Conservation (phyloP, 2,329 filamentous ascomycete species). For the Mollisia scopiformis region DNA sequence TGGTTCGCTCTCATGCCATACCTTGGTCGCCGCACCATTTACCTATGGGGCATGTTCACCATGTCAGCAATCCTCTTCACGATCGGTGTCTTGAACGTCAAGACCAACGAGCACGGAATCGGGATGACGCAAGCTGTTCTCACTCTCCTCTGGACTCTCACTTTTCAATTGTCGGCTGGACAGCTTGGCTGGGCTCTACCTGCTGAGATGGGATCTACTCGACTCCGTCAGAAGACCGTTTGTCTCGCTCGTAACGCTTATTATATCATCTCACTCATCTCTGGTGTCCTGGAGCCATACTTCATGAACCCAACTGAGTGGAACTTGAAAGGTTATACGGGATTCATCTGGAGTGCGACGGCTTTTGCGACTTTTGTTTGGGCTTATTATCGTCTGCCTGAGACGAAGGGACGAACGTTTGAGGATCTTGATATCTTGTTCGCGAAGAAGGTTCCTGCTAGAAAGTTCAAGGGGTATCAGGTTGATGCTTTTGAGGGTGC, state of each 20-base stretch:
- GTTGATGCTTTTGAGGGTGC: conserved; percentile 1
- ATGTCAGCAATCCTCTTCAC: conserved; percentile 49
- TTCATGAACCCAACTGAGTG: conserved; percentile 50
- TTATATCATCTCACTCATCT: conserved; percentile 38
- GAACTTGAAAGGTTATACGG: conserved; percentile 34
- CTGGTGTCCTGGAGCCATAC: conserved; percentile 32
- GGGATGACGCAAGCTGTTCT: conserved; percentile 32
- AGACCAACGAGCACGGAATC: conserved; percentile 19
- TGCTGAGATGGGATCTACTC: conserved; percentile 40
- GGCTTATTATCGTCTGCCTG: conserved; percentile 43
- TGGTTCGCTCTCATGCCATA: conserved; percentile 50
- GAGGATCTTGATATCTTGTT: conserved; percentile 51
- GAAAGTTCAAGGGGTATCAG: conserved; percentile 29
- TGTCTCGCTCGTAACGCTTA: conserved; percentile 38
- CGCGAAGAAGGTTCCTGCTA: conserved; percentile 34
- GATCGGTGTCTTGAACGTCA: conserved; percentile 41
- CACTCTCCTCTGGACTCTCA: conserved; percentile 28
- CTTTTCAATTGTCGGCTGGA: conserved; percentile 42
- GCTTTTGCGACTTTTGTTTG: conserved; percentile 42
- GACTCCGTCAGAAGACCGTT: conserved; percentile 37
- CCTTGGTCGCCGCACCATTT: conserved; percentile 52
- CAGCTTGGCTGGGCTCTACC: conserved; percentile 41
- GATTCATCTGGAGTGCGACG: conserved; percentile 44
- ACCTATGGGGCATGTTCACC: conserved; percentile 50
- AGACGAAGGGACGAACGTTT: conserved; percentile 45